Conservation (phyloP, 2,329 filamentous ascomycete genomes). For the Polytolypa hystricis region DNA sequence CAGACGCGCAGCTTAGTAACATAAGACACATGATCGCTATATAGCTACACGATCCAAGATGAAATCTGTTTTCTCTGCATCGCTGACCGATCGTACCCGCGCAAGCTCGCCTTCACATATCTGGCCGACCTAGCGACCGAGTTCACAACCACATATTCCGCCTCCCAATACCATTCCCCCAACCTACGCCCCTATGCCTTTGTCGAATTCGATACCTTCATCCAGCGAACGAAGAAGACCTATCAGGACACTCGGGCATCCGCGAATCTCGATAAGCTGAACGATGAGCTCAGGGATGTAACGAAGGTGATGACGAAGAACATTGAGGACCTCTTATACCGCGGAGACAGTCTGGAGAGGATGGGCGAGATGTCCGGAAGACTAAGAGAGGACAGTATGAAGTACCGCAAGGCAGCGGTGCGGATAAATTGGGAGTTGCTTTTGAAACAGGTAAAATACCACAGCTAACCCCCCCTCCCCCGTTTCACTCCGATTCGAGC, state of each 20-base stretch:
- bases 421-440: conserved; percentile 97
- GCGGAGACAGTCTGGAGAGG: conserved; percentile 84
- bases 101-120: conserved; percentile 97
- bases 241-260: conserved; percentile 87
- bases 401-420: conserved; percentile 85
- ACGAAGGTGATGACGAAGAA: conserved; percentile 99
- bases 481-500: neutral
- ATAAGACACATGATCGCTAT: no score
- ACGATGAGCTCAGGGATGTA: conserved; percentile 93
- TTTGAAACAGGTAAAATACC: conserved; percentile 62
- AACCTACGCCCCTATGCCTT: conserved; percentile 84
- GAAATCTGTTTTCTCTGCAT: conserved; percentile 88
- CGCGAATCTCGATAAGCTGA: conserved; percentile 87
- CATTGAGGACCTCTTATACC: conserved; percentile 92
- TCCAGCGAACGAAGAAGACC: conserved; percentile 80
- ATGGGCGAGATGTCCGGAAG: conserved; percentile 93
- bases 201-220: conserved; percentile 97
- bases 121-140: conserved; percentile 83
- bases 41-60: conserved; percentile 71
- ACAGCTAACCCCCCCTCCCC: no score
- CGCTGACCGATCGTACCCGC: conserved; percentile 85
- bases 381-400: conserved; percentile 82
- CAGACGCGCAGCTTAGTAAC: no score
- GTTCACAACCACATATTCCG: conserved; percentile 76
- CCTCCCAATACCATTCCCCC: conserved; percentile 60